Conservation (phyloP, 306 rosid genomes). For the Vigna angularis region DNA sequence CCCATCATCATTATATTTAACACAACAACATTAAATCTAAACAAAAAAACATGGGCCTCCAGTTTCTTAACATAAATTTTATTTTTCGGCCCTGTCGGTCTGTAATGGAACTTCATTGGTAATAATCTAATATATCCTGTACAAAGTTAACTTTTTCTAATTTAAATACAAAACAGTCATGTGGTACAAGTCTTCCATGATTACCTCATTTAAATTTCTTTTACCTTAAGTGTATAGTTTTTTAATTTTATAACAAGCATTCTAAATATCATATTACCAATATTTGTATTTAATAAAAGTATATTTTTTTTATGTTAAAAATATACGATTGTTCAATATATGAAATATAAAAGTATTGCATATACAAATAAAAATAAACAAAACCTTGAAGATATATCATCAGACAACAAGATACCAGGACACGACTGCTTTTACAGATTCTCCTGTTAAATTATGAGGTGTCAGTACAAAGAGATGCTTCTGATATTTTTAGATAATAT, state of each 20-base stretch:
- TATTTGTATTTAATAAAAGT: not conserved
- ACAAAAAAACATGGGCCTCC: not conserved
- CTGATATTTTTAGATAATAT: slow-evolving; percentile 27
- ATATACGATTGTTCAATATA: no score
- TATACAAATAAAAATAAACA: not conserved
- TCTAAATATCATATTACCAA: no score
- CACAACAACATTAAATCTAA: not conserved
- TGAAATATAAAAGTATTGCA: slow-evolving; percentile 5
- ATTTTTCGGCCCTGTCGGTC: slow-evolving; percentile 13
- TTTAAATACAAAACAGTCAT: not conserved
- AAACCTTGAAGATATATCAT: slow-evolving; percentile 39
- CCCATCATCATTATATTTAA: slow-evolving; percentile 27
- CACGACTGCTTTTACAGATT: slow-evolving; percentile 38
- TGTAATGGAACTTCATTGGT: slow-evolving; percentile 14
- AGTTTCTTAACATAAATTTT: slow-evolving; percentile 4
- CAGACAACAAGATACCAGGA: slow-evolving; percentile 36
- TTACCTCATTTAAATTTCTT: not conserved
- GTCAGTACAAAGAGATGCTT: slow-evolving; percentile 56
- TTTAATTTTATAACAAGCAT: not conserved
- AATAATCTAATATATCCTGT: slow-evolving; percentile 18
- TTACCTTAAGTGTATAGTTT: not conserved
- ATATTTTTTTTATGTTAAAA: no score
- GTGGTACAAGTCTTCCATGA: no score
- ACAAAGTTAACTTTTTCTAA: not conserved
- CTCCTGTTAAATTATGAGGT: slow-evolving; percentile 38